Percentiles rank a stretch among this genome's conserved stretches.
Conservation (phyloP, 2,329 filamentous ascomycete genomes). For the Alternaria triticina region DNA sequence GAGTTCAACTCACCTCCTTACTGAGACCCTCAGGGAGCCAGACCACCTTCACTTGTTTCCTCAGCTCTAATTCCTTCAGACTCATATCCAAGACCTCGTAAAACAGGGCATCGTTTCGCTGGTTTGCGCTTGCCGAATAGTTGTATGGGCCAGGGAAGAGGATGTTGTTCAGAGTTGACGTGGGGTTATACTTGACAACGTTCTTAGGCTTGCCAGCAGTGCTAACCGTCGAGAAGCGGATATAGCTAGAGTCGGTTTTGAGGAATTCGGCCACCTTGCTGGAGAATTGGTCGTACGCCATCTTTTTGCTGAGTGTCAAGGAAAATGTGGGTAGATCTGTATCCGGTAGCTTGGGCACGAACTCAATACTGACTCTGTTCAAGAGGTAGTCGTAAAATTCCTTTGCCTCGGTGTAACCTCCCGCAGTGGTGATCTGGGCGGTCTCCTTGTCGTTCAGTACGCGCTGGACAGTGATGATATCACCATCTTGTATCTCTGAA, state of each 20-base stretch:
- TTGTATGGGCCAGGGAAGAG: constrained; percentile 73
- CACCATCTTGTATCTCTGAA: constrained; percentile 94
- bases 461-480: constrained; percentile 93
- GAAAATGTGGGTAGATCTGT: constrained; percentile 71
- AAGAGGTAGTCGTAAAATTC: constrained; percentile 94
- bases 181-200: constrained; percentile 74
- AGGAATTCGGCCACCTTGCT: constrained; percentile 82
- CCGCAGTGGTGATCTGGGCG: constrained; percentile 42
- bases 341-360: constrained; percentile 69
- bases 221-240: constrained; percentile 91
- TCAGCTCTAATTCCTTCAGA: constrained; percentile 88
- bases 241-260: constrained; percentile 78
- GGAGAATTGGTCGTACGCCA: constrained; percentile 85
- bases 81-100: constrained; percentile 96
- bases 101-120: constrained; percentile 79
- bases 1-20: constrained; percentile 72
- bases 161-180: constrained; percentile 78
- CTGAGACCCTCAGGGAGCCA: constrained; percentile 89
- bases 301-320: constrained; percentile 82
- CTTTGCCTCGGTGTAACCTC: constrained; percentile 70
- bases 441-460: constrained; percentile 59
- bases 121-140: constrained; percentile 70
- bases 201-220: constrained; percentile 78
- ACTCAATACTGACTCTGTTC: constrained; percentile 80
- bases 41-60: constrained; percentile 82